These are phyloP conservation scores for Selaginella moellendorffii DNA, from an alignment of 75 land plant species.

Conservation along the genomic window DNA sequence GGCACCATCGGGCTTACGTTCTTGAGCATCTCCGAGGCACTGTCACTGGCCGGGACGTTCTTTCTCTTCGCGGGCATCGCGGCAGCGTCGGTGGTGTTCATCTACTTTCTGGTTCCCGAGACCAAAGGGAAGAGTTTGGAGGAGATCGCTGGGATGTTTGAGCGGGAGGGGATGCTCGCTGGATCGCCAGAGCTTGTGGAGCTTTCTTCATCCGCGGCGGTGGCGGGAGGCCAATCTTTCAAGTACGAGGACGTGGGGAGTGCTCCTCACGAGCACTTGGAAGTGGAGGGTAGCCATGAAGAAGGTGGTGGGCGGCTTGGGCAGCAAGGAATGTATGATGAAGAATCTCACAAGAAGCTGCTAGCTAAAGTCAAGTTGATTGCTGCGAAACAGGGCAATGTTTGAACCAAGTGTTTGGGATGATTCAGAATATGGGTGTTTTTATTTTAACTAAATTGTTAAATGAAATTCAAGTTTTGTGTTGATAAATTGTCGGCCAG, in stretches of 20 bases:
- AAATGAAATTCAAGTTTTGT: too few species aligned
- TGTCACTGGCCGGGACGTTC: constrained; percentile 56
- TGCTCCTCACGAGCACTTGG: too few species aligned
- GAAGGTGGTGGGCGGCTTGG: background rate
- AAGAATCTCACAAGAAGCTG: background rate
- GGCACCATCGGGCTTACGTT: background rate
- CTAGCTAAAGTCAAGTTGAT: background rate
- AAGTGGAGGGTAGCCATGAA: background rate
- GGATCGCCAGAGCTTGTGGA: too few species aligned
- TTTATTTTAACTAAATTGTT: too few species aligned
- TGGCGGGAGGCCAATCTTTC: background rate
- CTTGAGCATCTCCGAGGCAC: constrained; percentile 11
- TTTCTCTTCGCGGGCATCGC: constrained; percentile 38
- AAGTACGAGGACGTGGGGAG: background rate
- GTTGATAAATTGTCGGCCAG: too few species aligned
- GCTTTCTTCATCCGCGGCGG: background rate
- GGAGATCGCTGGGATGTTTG: constrained; percentile 51
- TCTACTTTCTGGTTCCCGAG: constrained; percentile 47
- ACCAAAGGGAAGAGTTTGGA: constrained; percentile 74
- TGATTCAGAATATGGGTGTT: too few species aligned
- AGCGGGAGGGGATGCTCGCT: constrained; percentile 5
- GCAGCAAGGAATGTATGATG: background rate
- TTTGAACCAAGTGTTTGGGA: too few species aligned
- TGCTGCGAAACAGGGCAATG: background rate
- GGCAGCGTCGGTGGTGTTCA: constrained; percentile 30